phyloP scores from a whole-genome alignment of 164 flowering plant species.

The Sedum album region DNA sequence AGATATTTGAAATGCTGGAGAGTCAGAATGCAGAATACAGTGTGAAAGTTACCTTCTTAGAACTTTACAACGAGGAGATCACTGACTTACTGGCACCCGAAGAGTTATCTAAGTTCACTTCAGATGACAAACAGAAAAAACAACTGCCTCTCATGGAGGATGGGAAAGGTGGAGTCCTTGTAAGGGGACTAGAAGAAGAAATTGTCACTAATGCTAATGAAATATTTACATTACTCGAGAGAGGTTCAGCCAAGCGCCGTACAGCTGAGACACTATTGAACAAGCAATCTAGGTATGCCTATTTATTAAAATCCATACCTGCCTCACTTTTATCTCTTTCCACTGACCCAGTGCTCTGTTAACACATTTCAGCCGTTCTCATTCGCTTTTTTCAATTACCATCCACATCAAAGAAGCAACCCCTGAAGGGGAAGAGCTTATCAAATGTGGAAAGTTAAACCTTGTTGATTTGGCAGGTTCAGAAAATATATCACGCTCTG shows the following conservation, averaged over 20 bases:
- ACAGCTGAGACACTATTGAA: slow-evolving; percentile 94
- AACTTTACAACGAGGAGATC: slow-evolving; percentile 91
- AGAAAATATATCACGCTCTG: slow-evolving; percentile 96
- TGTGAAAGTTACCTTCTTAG: slow-evolving; percentile 90
- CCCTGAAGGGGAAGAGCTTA: slow-evolving; percentile 97
- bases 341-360: not conserved
- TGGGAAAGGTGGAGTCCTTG: slow-evolving; percentile 97
- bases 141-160: slow-evolving; percentile 90
- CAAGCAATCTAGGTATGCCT: slow-evolving; percentile 76
- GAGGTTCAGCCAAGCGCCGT: slow-evolving; percentile 91
- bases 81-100: slow-evolving; percentile 92
- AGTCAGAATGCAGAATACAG: slow-evolving; percentile 94
- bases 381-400: slow-evolving; percentile 85
- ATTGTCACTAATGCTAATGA: slow-evolving; percentile 86
- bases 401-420: slow-evolving; percentile 96
- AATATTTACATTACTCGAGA: slow-evolving; percentile 78
- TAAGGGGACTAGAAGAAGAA: slow-evolving; percentile 94
- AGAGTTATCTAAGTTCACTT: slow-evolving; percentile 50
- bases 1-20: slow-evolving; percentile 91
- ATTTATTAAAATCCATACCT: not conserved
- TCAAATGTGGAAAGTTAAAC: slow-evolving; percentile 96
- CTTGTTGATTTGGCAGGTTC: slow-evolving; percentile 97
- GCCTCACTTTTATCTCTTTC: not conserved
- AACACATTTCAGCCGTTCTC: slow-evolving; percentile 89
- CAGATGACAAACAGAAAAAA: slow-evolving; percentile 82